A percentile compares a stretch with the other conserved stretches of the same genome.
These are phyloP conservation scores for Mycoemilia scoparia DNA, from an alignment of 192 early-diverging fungal genomes.

Conservation along the genomic window DNA sequence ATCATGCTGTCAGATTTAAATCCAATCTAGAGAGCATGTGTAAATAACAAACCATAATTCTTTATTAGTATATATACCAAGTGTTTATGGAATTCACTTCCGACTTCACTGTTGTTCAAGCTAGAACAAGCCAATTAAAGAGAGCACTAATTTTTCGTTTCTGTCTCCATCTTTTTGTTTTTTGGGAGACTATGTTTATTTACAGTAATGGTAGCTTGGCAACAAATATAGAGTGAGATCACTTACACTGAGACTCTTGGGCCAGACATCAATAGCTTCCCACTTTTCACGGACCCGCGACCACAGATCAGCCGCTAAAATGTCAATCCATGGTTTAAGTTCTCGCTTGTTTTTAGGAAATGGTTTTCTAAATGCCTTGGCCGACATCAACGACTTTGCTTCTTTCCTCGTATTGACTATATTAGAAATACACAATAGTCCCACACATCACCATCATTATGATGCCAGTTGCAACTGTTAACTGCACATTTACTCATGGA, in stretches of 20 bases:
- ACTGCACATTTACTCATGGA: conserved; percentile 11
- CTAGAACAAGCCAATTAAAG: too few relatives aligned
- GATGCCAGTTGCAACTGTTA: conserved; percentile 16
- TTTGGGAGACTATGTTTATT: too few relatives aligned
- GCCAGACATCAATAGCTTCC: conserved; percentile 21
- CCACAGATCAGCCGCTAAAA: conserved; percentile 24
- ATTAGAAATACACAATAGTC: conserved; percentile 3
- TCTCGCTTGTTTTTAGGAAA: conserved; percentile 5
- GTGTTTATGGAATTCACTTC: too few relatives aligned
- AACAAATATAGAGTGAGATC: too few relatives aligned
- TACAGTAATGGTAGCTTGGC: too few relatives aligned
- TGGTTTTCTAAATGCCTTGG: conserved; percentile 16
- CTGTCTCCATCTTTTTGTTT: too few relatives aligned
- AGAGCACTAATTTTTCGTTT: too few relatives aligned
- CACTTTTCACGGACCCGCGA: conserved; percentile 24
- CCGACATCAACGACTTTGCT: conserved; percentile 13
- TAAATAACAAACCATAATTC: too few relatives aligned
- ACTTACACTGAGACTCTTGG: conserved; percentile 11
- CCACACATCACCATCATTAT: conserved; percentile 17
- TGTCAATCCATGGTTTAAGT: conserved; percentile 20
- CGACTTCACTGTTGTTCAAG: too few relatives aligned
- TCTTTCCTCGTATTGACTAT: conserved; percentile 2
- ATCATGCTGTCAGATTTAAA: too few relatives aligned
- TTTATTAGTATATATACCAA: too few relatives aligned
- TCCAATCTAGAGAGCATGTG: too few relatives aligned